phyloP scores from a whole-genome alignment of 2,329 filamentous ascomycete genomes.

The Blastomyces percursus region DNA sequence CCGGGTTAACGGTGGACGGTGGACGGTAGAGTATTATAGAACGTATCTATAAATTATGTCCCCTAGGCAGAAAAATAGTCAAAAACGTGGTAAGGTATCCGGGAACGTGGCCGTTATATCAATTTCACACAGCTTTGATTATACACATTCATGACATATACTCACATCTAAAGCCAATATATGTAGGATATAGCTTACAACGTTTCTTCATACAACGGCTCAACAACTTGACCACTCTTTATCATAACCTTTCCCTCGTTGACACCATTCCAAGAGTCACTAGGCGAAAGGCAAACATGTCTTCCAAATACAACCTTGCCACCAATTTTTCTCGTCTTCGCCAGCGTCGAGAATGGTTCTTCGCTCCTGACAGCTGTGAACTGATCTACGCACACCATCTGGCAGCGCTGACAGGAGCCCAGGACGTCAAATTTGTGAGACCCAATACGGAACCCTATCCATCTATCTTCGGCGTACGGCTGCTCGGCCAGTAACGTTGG shows the following conservation, averaged over 20 bases:
- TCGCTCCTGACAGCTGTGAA: slow-evolving; percentile 63
- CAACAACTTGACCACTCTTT: slow-evolving; percentile 32
- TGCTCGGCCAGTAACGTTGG: slow-evolving; percentile 36
- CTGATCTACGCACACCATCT: slow-evolving; percentile 95
- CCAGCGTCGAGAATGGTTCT: slow-evolving; percentile 79
- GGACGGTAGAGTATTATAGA: background rate
- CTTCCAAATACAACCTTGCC: slow-evolving; percentile 85
- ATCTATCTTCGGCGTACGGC: slow-evolving; percentile 71
- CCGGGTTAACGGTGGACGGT: background rate
- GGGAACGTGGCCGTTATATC: background rate
- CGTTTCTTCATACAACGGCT: slow-evolving; percentile 19
- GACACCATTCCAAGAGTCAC: slow-evolving; percentile 11
- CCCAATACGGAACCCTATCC: slow-evolving; percentile 59
- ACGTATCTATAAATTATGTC: background rate
- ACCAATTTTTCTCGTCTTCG: slow-evolving; percentile 71
- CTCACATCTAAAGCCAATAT: background rate
- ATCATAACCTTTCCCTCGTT: slow-evolving; percentile 17
- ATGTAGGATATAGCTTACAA: background rate
- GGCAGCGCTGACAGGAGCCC: slow-evolving; percentile 76
- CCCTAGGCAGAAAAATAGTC: background rate
- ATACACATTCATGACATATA: background rate
- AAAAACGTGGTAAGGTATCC: background rate
- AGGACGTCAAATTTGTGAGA: slow-evolving; percentile 47
- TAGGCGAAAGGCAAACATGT: slow-evolving; percentile 46
- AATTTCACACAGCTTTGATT: background rate